Conservation (phyloP, 139 green algal species). For the Dunaliella primolecta region DNA sequence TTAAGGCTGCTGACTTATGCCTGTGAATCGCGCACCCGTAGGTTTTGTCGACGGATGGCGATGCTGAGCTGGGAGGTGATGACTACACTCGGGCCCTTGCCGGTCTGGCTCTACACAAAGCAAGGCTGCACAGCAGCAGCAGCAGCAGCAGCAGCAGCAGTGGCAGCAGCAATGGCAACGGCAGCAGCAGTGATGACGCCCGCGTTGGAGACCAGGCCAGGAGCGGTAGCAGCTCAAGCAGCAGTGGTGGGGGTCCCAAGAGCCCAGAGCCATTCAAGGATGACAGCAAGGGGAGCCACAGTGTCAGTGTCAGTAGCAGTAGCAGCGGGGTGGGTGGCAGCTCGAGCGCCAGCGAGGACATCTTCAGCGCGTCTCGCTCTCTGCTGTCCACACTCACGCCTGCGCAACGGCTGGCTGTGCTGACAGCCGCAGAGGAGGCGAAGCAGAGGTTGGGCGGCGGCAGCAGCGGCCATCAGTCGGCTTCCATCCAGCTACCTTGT, state of each 20-base stretch:
- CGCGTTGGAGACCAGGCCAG: too few species aligned
- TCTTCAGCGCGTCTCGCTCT: neutral
- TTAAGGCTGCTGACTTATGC: too few species aligned
- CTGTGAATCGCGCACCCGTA: too few species aligned
- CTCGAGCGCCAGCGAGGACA: neutral
- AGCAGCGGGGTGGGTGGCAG: too few species aligned
- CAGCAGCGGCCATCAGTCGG: neutral
- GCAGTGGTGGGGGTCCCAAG: too few species aligned
- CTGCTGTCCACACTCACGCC: neutral
- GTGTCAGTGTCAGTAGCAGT: slow-evolving; percentile 9
- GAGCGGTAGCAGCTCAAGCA: too few species aligned
- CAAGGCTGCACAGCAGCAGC: neutral
- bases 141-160: neutral
- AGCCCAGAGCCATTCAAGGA: too few species aligned
- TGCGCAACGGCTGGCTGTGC: neutral
- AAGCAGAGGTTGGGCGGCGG: neutral
- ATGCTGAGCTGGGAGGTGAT: slow-evolving; percentile 70
- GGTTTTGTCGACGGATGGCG: slow-evolving; percentile 68
- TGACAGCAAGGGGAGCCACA: neutral
- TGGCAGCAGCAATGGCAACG: neutral
- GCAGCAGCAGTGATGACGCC: slow-evolving; percentile 8
- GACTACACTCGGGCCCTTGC: slow-evolving; percentile 65
- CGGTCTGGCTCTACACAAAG: slow-evolving; percentile 33
- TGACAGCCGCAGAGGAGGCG: neutral
- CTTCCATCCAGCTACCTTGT: neutral